Evolutionary conservation across 176 grass and related monocot species (phyloP).

Genomic region (Lolium multiflorum): DNA sequence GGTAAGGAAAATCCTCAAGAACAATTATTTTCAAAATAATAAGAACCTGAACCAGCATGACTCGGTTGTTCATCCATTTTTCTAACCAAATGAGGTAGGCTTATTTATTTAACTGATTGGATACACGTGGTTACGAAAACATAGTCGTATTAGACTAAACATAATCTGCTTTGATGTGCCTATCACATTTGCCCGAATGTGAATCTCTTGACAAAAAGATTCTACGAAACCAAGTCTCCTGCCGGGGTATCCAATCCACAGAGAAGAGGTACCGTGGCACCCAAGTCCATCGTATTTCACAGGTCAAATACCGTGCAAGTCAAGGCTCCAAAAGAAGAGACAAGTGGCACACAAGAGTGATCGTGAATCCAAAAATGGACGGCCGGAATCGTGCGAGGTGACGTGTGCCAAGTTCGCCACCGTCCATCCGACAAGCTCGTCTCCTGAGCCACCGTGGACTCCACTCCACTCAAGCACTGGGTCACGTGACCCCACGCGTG

Average conservation of each 20-base stretch:
- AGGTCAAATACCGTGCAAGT: conserved; percentile 26
- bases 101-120: no score
- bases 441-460: neutral
- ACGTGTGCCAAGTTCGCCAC: neutral
- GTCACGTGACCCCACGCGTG: neutral
- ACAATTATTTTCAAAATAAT: no score
- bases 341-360: neutral
- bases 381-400: neutral
- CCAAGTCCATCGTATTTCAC: neutral
- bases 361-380: neutral
- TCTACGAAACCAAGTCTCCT: neutral
- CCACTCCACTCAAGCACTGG: neutral
- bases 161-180: no score
- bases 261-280: conserved; percentile 14
- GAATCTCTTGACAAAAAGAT: neutral
- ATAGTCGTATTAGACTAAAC: no score
- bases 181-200: neutral
- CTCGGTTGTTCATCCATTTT: no score
- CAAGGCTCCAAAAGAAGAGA: conserved; percentile 19
- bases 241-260: neutral
- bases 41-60: no score
- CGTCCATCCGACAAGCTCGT: neutral
- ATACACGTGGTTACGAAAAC: no score
- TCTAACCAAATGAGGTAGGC: no score
- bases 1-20: no score